phyloP scores from a whole-genome alignment of 257 asterid species.

The Solanum pinnatisectum region DNA sequence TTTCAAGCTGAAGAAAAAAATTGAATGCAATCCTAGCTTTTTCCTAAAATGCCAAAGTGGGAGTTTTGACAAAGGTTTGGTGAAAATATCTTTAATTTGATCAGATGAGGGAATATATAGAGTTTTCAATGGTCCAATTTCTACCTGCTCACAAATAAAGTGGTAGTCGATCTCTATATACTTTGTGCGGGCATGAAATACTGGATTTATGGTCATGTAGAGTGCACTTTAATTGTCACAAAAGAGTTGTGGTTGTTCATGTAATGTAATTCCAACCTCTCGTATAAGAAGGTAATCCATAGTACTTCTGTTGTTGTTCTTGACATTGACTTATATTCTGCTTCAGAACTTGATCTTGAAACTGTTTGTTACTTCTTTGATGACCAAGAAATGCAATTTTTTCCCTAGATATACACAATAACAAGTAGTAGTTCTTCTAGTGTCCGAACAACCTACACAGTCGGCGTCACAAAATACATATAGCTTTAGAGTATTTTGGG shows the following conservation, averaged over 20 bases:
- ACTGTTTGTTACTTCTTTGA: neutral
- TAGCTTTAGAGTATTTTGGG: too few species aligned
- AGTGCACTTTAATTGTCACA: neutral
- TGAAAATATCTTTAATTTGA: neutral
- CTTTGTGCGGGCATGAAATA: neutral
- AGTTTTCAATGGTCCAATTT: neutral
- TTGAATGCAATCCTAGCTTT: neutral
- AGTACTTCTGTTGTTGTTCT: neutral
- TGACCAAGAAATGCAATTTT: neutral
- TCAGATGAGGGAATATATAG: neutral
- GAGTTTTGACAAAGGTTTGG: neutral
- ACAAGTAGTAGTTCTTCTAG: neutral
- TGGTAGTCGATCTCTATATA: neutral
- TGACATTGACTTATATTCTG: neutral
- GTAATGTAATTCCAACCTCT: neutral
- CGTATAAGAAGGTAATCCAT: neutral
- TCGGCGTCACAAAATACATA: too few species aligned
- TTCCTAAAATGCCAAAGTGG: neutral
- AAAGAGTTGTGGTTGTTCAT: neutral
- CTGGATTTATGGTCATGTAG: neutral
- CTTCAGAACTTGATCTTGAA: too few species aligned
- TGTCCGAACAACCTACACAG: too few species aligned
- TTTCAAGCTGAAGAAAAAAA: neutral
- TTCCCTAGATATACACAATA: neutral
- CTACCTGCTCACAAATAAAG: neutral